Conservation (phyloP, 2,329 filamentous ascomycete genomes). For the Berkeleyomyces rouxiae region DNA sequence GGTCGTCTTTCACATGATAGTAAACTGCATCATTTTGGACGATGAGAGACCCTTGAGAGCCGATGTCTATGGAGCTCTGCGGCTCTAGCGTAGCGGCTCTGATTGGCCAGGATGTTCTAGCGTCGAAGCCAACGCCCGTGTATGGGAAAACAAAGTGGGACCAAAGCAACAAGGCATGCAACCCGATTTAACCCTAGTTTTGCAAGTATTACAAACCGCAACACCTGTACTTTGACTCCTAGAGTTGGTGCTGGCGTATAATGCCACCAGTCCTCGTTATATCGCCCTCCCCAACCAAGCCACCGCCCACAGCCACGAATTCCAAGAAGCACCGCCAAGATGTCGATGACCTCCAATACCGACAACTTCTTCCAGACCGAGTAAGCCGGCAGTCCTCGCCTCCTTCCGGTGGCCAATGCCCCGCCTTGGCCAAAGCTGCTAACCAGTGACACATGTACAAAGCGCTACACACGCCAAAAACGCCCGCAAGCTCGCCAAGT, state of each 20-base stretch:
- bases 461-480: constrained; percentile 34
- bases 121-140: not conserved
- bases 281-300: not conserved
- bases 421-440: not conserved
- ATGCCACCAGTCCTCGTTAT: not conserved
- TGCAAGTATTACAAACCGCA: not conserved
- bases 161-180: not conserved
- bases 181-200: not conserved
- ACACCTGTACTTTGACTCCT: not conserved
- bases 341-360: constrained; percentile 41
- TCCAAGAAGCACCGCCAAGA: constrained; percentile 1
- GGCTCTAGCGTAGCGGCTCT: not conserved
- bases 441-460: constrained; percentile 12
- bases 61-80: not conserved
- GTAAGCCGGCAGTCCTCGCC: constrained; percentile 33
- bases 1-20: not conserved
- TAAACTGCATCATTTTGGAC: too few relatives aligned
- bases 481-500: constrained; percentile 50
- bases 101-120: not conserved
- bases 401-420: not conserved
- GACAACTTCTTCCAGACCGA: constrained; percentile 88
- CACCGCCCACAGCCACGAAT: not conserved
- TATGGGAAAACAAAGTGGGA: not conserved
- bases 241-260: too few relatives aligned
- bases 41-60: too few relatives aligned